Base-by-base conservation (phyloP, 2,329 filamentous ascomycete genomes). In the Bipolaris oryzae region DNA sequence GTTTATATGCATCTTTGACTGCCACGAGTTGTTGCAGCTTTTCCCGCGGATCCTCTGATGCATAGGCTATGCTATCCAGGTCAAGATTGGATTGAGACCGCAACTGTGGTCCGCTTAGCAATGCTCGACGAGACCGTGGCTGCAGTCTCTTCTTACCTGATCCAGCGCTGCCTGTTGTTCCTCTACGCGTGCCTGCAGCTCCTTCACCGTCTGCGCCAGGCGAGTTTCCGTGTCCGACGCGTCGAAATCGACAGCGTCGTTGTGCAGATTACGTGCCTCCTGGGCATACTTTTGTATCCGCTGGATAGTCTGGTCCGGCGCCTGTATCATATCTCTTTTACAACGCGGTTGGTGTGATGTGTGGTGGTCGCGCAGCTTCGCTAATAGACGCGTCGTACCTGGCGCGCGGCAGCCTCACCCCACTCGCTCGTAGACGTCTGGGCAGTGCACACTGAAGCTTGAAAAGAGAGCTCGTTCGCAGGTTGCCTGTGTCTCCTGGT, bases 191-290 rank as follows among this genome's bases (percentile, higher is more conserved):
- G 76, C 75, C 70, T 89, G 86, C 1, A 94, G 83, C 69, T 89
- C 87, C 60, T 81, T 83, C 42, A 93, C 69, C 1, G 90, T 91
- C 51, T 84, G 82, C 55, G 91, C 85, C 42, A 94, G 78, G 67
- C 83, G 85, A 39, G 80, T 71, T 50, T 82, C 77, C 60, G 87
- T 81, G 53, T 77, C 61, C 13, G 73, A 69, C 57, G 67, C 65
- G 63, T 77, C 74, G 33, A 75, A 51, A 48, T 76, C 67, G 79
- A 76, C 75, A n/a, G 57, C 51, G 28, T 65, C 60, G 25, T 73
- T 66, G 11, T 69, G 66, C n/a, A 67, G 55, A 18, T 60, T 56
- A 35, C 62, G 62, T 6, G 62, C 49, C 20, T 66, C 61, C 10
- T 61, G 53, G 11, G 61, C 60, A 62, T 76, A 73, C 21, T 68